Percentiles rank a stretch among this genome's conserved stretches.
These are phyloP conservation scores for Orbilia ellipsospora DNA, from an alignment of 2,329 filamentous ascomycete genomes.

Conservation along the genomic window DNA sequence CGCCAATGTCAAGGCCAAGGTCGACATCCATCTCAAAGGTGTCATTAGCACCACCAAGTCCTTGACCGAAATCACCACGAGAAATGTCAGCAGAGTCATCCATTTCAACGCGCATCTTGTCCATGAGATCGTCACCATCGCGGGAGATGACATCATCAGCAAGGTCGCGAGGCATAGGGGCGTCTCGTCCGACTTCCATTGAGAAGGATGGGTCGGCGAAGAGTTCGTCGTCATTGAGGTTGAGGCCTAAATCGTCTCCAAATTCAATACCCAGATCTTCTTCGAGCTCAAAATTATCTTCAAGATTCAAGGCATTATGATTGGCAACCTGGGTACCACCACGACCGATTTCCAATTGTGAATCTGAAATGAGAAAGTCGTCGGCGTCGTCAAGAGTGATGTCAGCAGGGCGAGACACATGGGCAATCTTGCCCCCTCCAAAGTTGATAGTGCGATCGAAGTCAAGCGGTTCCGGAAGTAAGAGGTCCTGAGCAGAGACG, in stretches of 20 bases:
- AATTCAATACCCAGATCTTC: conserved; percentile 78
- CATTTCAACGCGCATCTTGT: conserved; percentile 66
- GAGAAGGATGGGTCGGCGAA: conserved; percentile 42
- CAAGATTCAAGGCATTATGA: conserved; percentile 40
- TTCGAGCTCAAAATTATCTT: conserved; percentile 65
- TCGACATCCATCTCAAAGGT: conserved; percentile 66
- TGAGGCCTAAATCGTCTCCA: conserved; percentile 78
- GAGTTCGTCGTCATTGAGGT: conserved; percentile 68
- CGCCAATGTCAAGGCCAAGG: conserved; percentile 71
- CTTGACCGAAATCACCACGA: conserved; percentile 44
- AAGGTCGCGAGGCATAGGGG: conserved; percentile 73
- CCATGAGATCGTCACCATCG: conserved; percentile 56
- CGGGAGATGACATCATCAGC: conserved; percentile 73
- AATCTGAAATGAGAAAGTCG: conserved; percentile 47
- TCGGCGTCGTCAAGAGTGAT: conserved; percentile 74
- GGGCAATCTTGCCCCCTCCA: conserved; percentile 60
- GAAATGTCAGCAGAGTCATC: conserved; percentile 65
- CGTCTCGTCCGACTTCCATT: conserved; percentile 89
- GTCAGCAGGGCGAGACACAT: conserved; percentile 67
- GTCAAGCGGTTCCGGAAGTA: conserved; percentile 81
- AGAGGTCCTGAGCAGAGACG: conserved; percentile 91
- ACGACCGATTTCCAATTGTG: conserved; percentile 46
- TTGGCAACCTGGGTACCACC: conserved; percentile 49
- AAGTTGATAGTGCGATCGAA: conserved; percentile 65
- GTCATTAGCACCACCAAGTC: conserved; percentile 58